Base-by-base conservation (phyloP, 768 basidiomycete species). In the Pleurotus citrinopileatus region DNA sequence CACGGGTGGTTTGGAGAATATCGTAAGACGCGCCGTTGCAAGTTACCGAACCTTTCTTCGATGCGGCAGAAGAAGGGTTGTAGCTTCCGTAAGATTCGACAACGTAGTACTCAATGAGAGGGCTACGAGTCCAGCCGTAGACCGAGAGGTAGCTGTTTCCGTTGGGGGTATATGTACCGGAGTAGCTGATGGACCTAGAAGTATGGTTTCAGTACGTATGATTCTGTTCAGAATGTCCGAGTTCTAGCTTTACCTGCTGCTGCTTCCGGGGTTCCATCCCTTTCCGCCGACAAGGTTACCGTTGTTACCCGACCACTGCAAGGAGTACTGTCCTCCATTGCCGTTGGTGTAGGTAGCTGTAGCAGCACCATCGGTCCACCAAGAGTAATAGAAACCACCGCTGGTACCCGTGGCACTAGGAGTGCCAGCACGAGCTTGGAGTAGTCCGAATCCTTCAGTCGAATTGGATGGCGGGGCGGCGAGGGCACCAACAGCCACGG, bases 21-120 rank as follows among this genome's bases (percentile, higher is more conserved):
- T 74, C 61, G 68, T 79, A 79, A 43, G 67, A 66, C 20, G 61
- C 67, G 9, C 76, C 76, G 57, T 78, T 74, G 52, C 65, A 71
- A 48, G 66, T 72, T 52, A 77, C 68, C 2, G 71, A 66, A 42
- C 75, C 77, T 59, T 68, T 65, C 53, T 61, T 54, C 17, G 69
- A 61, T 20, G 65, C 61, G 29, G 55, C 69, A 12, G 62, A 60
- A 51, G 62, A 57, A 29, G 75, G 77, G 63, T 78, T 72, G 64
- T 71, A 74, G 42, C 60, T 60, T 37, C 74, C 75, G 59, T 62
- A 76, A 17, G 63, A 67, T 44, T 79, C 77, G 52, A 69, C 59
- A 58, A 79, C 70, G 68, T 76, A 77, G 68, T 77, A 79, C 56
- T 79, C 76, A 60, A 77, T 63, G 59, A 77, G 73, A 1, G 75